Evolutionary conservation across 768 basidiomycete species (phyloP).

Genomic region (Podaxis sp.): DNA sequence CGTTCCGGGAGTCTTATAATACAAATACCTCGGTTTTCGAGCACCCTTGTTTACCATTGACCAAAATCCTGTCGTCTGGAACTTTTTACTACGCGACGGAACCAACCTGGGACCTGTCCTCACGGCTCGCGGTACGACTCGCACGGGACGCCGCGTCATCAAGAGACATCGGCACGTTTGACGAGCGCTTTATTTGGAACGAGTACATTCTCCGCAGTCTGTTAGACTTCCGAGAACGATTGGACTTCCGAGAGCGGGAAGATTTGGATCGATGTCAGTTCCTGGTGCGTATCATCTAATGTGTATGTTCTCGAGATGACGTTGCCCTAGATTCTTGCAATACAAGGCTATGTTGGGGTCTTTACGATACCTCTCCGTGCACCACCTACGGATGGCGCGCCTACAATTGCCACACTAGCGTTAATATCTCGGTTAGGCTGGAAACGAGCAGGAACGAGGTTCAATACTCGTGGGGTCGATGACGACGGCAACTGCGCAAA

Average conservation of each 20-base stretch:
- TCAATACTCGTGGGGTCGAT: constrained; percentile 95
- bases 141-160: constrained; percentile 38
- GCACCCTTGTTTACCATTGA: constrained; percentile 87
- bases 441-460: constrained; percentile 95
- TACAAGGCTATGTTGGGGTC: constrained; percentile 92
- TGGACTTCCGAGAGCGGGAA: constrained; percentile 63
- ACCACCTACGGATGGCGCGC: constrained; percentile 70
- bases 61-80: constrained; percentile 87
- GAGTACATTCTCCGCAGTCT: constrained; percentile 83
- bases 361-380: constrained; percentile 73
- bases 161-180: constrained; percentile 58
- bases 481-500: constrained; percentile 95
- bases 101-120: constrained; percentile 86
- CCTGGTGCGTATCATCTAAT: constrained; percentile 49
- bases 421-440: constrained; percentile 87
- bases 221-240: constrained; percentile 79
- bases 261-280: constrained; percentile 84
- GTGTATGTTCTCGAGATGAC: constrained; percentile 9
- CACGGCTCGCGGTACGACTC: constrained; percentile 70
- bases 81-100: constrained; percentile 90
- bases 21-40: constrained; percentile 59
- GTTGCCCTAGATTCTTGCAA: constrained; percentile 65
- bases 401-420: constrained; percentile 67
- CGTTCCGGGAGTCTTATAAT: constrained; percentile 42
- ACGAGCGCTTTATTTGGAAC: constrained; percentile 94